These are phyloP conservation scores for Candida manassasensis DNA, from an alignment of 805 yeast species.

Conservation along the genomic window DNA sequence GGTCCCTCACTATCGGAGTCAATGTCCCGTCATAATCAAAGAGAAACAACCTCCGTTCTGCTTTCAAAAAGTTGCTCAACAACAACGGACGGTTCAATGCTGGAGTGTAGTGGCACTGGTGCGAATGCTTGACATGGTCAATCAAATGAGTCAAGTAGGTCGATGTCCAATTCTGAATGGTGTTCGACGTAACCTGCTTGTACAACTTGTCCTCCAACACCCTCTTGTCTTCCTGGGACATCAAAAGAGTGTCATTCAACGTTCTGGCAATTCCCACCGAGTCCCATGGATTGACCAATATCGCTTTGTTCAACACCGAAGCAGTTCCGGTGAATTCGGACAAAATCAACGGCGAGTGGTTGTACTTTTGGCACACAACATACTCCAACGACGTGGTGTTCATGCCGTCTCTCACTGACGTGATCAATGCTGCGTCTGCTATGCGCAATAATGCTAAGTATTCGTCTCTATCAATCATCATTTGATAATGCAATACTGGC, in stretches of 20 bases:
- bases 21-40: slow-evolving; percentile 98
- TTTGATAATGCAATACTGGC: slow-evolving; percentile 91
- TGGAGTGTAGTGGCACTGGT: slow-evolving; percentile 54
- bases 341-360: slow-evolving; percentile 71
- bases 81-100: slow-evolving; percentile 70
- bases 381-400: slow-evolving; percentile 92
- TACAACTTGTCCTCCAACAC: slow-evolving; percentile 52
- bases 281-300: slow-evolving; percentile 96
- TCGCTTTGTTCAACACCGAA: slow-evolving; percentile 63
- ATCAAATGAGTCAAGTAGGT: slow-evolving; percentile 51
- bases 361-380: slow-evolving; percentile 77
- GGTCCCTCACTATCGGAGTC: slow-evolving; percentile 94
- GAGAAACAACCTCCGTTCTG: slow-evolving; percentile 70
- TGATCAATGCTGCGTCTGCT: slow-evolving; percentile 86
- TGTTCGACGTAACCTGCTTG: slow-evolving; percentile 58
- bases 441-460: slow-evolving; percentile 82
- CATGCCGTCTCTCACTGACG: slow-evolving; percentile 93
- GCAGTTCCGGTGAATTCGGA: slow-evolving; percentile 94
- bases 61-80: slow-evolving; percentile 51
- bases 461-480: slow-evolving; percentile 82
- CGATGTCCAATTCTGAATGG: slow-evolving; percentile 79
- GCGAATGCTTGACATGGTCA: slow-evolving; percentile 32
- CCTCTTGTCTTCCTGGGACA: slow-evolving; percentile 45
- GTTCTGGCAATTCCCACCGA: slow-evolving; percentile 86
- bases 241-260: slow-evolving; percentile 61